Base-by-base conservation (phyloP, 148 eudicot genomes). In the Amaranthus cruentus region DNA sequence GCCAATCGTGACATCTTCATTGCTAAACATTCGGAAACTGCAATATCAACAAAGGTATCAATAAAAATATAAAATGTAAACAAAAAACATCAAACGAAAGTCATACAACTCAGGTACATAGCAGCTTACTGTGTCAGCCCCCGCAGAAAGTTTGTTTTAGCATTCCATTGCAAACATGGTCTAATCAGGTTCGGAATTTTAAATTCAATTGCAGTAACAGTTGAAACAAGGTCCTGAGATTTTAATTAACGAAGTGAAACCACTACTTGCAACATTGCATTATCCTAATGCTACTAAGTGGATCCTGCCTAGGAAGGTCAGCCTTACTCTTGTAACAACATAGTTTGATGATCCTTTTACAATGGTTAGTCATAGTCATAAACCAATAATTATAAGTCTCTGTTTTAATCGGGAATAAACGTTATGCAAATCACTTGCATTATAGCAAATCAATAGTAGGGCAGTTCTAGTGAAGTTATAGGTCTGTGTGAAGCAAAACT, bases 11-110 rank as follows among this genome's bases (percentile, higher is more conserved):
- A 91, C 96, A 86, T 94, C 98, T 81, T 91, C 98, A 81, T 94
- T 94, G 84, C 96, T 94, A 69, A 94, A 94, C 97, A 91, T 91
- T 73, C 98, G 91, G 75, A 91, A 89, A 74, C 98, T 94, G 91
- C 75, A 83, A 73, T 57, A 60, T 62, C 48, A 64, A 75, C 68
- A 44, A 77, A 74, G 43, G 66, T 15, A 78, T 28, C 38, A 28
- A 28, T 28, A 28, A 28, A 28, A 28, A 28, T 28, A 28, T 28
- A 2, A 28, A 28, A 28, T 28, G 38, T 28, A 28, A 28, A 28
- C 38, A 28, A 9, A 76, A 46, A 47, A 7, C 64, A 48, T 70
- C 66, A 77, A 47, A 52, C 5, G 10, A 21, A 51, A 63, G 54
- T 63, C 52, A 53, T 73, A 43, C 4, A 42, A 15, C 49, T 11